Base-by-base conservation (phyloP, 1,284 basidiomycete genomes). In the Rhodofomes roseus region DNA sequence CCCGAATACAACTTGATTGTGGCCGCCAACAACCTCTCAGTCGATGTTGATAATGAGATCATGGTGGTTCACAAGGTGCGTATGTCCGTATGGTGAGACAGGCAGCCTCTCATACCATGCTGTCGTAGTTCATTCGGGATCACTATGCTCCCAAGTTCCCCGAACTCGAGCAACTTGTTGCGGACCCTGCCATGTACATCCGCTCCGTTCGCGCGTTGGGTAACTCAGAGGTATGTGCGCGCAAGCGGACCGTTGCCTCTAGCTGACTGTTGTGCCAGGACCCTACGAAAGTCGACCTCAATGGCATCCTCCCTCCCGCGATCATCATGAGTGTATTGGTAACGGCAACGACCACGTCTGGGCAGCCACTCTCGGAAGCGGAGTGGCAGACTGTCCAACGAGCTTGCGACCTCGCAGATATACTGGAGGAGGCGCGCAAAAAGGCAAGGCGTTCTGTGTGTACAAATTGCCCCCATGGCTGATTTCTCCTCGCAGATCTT, bases 11-110 rank as follows among this genome's bases (percentile, higher is more conserved):
- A 90, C 62, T 81, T 99, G 60, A 98, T 99, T 68, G 97, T 99
- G 2, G 88, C 93, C 66, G 94, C 96, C 14, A 99, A 99, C 79
- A 99, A 99, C 76, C 80, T 98, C 61, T 95, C 95, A 1, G 97
- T 99, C 20, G 97, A 99, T 68, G 89, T 99, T 1, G 97, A 99
- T 75, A 99, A 99, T 69, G 97, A 99, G 74, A 93, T 98, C 60
- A 81, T 99, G 60, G 81, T 99, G 27, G 96, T 98, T 1, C 95
- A 99, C 80, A 99, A 99, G 82, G 93, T 86, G 68, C 63, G 74
- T 37, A 4, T 14, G 12, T 12, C 48, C 7, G n/a, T 8, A 11
- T 18, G 12, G n/a, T 3, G 34, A 48, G 29, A 3, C 1, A 25
- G 18, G 18, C 16, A 7, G 11, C 7, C 22, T 20, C 23, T 56